phyloP scores from a whole-genome alignment of 2,329 filamentous ascomycete genomes.

The Allantophomopsis cytisporea region DNA sequence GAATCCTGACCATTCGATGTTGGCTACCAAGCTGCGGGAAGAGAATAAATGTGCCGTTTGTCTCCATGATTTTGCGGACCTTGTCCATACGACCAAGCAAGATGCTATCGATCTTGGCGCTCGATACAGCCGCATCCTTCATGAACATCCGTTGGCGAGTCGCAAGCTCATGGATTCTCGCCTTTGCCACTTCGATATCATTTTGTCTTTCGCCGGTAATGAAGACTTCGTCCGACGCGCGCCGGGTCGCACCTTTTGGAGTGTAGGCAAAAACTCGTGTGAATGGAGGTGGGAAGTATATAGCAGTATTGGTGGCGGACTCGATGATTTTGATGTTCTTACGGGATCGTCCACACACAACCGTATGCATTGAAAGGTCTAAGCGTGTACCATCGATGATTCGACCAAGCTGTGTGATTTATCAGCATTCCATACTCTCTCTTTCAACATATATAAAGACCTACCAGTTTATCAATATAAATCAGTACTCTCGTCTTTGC shows the following conservation, averaged over 20 bases:
- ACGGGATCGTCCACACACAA: slow-evolving; percentile 83
- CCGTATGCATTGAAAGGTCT: slow-evolving; percentile 77
- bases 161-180: slow-evolving; percentile 78
- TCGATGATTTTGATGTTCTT: slow-evolving; percentile 99
- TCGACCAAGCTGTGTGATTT: slow-evolving; percentile 44
- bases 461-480: slow-evolving; percentile 89
- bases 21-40: slow-evolving; percentile 81
- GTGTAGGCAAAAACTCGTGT: slow-evolving; percentile 84
- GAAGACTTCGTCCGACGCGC: slow-evolving; percentile 82
- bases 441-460: slow-evolving; percentile 14
- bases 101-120: slow-evolving; percentile 91
- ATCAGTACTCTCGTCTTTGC: slow-evolving; percentile 93
- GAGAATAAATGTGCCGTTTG: slow-evolving; percentile 88
- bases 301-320: slow-evolving; percentile 86
- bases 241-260: slow-evolving; percentile 65
- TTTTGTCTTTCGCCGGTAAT: slow-evolving; percentile 85
- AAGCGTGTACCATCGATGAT: slow-evolving; percentile 69
- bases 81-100: slow-evolving; percentile 85
- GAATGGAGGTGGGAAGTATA: slow-evolving; percentile 95
- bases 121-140: slow-evolving; percentile 83
- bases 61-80: slow-evolving; percentile 94
- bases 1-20: slow-evolving; percentile 73
- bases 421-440: slow-evolving; percentile 24
- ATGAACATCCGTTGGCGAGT: slow-evolving; percentile 70
- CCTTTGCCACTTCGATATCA: slow-evolving; percentile 77